A percentile compares a stretch with the other conserved stretches of the same genome.
phyloP scores from a whole-genome alignment of 352 stramenopile species.

The Phytopythium cucurbitacearum region DNA sequence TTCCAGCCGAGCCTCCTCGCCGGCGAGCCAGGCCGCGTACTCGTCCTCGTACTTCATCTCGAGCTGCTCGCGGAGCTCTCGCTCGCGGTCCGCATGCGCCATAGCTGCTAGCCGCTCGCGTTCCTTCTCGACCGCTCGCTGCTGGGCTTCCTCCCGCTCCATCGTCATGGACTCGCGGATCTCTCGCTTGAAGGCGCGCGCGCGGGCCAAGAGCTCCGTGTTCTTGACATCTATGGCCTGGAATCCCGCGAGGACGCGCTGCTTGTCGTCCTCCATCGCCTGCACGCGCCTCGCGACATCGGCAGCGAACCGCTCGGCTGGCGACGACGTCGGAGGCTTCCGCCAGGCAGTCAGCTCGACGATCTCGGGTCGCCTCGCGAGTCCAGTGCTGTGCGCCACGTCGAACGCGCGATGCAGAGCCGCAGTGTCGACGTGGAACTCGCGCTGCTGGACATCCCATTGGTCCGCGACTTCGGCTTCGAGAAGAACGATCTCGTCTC shows the following conservation, averaged over 20 bases:
- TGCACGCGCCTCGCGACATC: constrained; percentile 12
- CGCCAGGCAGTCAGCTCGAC: constrained; percentile 8
- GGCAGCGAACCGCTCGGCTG: constrained; percentile 31
- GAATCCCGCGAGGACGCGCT: constrained; percentile 8
- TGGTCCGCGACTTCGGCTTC: constrained; percentile 14
- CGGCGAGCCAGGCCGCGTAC: constrained; percentile 49
- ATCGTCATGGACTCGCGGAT: constrained; percentile 54
- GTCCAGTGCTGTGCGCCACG: constrained; percentile 26
- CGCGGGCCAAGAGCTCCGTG: constrained; percentile 17
- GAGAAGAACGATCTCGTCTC: constrained; percentile 9
- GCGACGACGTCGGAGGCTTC: constrained; percentile 10
- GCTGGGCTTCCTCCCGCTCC: constrained; percentile 54
- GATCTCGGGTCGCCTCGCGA: constrained; percentile 40
- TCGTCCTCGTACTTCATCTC: constrained; percentile 75
- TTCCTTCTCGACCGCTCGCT: constrained; percentile 48
- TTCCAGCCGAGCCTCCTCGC: constrained; percentile 43
- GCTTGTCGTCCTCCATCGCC: constrained; percentile 8
- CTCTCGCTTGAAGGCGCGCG: constrained; percentile 56
- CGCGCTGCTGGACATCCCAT: constrained; percentile 38
- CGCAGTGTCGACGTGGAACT: constrained; percentile 51
- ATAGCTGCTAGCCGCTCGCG: constrained; percentile 31
- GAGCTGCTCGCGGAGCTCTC: constrained; percentile 47
- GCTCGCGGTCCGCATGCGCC: constrained; percentile 27
- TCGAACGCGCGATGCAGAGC: constrained; percentile 46
- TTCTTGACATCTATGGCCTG: constrained; percentile 14